These are phyloP conservation scores for Dacryopinax spathularia DNA, from an alignment of 768 basidiomycete genomes.

Conservation along the genomic window DNA sequence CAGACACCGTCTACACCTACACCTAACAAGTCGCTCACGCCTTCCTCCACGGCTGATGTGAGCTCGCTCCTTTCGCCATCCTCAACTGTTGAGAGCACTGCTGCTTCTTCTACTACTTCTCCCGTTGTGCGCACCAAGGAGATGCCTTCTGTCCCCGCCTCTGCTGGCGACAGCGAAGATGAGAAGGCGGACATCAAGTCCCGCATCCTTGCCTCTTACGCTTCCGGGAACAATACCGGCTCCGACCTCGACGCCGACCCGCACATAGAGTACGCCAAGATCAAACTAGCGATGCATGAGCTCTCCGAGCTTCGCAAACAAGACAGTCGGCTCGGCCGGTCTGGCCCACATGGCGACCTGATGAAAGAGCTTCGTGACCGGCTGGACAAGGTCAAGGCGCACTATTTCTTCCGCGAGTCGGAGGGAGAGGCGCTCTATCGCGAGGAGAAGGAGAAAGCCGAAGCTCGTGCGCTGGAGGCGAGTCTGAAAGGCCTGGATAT, in stretches of 20 bases:
- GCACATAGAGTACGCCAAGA: constrained; percentile 44
- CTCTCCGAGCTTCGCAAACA: constrained; percentile 21
- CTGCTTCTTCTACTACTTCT: background rate
- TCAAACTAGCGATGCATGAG: constrained; percentile 43
- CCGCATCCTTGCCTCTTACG: constrained; percentile 7
- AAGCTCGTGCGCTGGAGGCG: constrained; percentile 22
- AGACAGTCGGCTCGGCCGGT: constrained; percentile 3
- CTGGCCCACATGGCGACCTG: background rate
- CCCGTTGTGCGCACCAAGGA: background rate
- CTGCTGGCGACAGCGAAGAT: background rate
- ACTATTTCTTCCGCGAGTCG: constrained; percentile 58
- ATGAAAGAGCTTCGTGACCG: constrained; percentile 30
- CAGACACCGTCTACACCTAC: constrained; percentile 1
- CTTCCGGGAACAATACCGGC: background rate
- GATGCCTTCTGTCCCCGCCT: background rate
- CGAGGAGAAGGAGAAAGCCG: constrained; percentile 38
- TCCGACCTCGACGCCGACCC: constrained; percentile 28
- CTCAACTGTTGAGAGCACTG: background rate
- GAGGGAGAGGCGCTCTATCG: constrained; percentile 49
- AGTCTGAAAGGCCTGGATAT: constrained; percentile 15
- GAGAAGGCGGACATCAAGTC: background rate
- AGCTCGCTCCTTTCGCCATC: background rate
- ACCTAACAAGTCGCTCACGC: background rate
- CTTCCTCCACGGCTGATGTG: background rate
- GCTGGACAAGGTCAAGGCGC: constrained; percentile 34